Evolutionary conservation across 2,329 filamentous ascomycete genomes (phyloP), one percentile per base, ranked within the genome.

Genomic region (Neonectria coccinea): DNA sequence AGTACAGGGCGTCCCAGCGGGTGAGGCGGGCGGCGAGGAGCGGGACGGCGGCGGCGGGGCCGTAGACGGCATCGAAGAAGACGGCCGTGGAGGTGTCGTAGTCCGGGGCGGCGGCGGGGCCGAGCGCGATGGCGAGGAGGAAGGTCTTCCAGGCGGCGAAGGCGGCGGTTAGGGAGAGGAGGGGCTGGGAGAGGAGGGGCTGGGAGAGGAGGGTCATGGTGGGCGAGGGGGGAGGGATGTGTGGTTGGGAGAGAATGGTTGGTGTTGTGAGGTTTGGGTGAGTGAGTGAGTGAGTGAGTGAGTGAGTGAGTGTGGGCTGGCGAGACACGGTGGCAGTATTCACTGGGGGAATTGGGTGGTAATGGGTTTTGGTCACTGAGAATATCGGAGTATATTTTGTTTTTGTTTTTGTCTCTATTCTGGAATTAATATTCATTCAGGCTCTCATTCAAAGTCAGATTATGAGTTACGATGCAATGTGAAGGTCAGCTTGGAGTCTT

Each of bases 1-100:
- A 95, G 77, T 95, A 96, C 69, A 97, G 83, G 33, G 90, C 91
- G 77, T 97, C 93, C 93, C 93, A 97, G 76, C 92, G 85, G 7
- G 89, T 89, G 62, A 96, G 81, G 47, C 88, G 88, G 36, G 84
- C 79, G 20, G 83, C 77, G 2, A 91, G 71, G 11, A 81, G 70
- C 31, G 85, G 72, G 31, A 87, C 79, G 52, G 79, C 74, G 12
- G 81, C 61, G 55, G 76, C 72, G 59, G 73, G 60, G 62, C 73
- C 74, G 71, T 79, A 65, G 68, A 79, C 51, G 59, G 69, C 68
- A 59, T 76, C 70, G 67, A 84, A 78, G 67, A 81, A 75, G 80
- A 84, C 73, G 42, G 85, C 84, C 7, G 86, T 90, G 7, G 92
- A 95, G n/a, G 92, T 94, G 79, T 97, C 92, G 77, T 96, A 97